Evolutionary conservation across 306 rosid species (phyloP), one percentile per base, ranked within the genome.

Genomic region (Rosa lucieae): DNA sequence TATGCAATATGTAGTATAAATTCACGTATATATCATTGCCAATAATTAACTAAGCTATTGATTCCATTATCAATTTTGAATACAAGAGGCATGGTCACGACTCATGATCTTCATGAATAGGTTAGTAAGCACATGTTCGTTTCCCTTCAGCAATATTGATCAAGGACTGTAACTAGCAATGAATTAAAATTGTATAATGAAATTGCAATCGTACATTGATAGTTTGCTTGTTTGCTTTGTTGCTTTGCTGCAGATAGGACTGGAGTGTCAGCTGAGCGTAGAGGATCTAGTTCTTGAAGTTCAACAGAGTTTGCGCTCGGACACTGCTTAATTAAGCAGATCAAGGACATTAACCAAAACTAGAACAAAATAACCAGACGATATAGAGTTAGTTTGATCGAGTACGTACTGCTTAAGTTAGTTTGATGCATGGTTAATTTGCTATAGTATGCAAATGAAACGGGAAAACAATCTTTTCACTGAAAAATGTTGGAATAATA

Each of bases 271-370:
- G 74, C 82, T 93, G 79, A 95, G 99, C 74, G 77, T 95, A 88
- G 97, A 95, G 86, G 99, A 95, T 79, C 82, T 95, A 29, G 98
- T 92, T 4, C 65, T 84, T 81, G 91, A 95, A 90, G 97, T 95
- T 55, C 99, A 93, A 78, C 88, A 86, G 82, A 90, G 91, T 82
- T 88, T 95, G 84, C 81, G 88, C 70, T 78, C 92, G 29, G 87
- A 86, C 37, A 81, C 80, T n/a, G 80, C 65, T 63, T 67, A 29
- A 62, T 18, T 29, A 12, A 32, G 70, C 46, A 66, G 44, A 35
- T 66, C 47, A 12, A 66, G 21, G 44, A 66, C 23, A 37, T 2
- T 20, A 37, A 66, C 23, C 44, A 5, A 32, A 65, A 14, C 21
- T 29, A 12, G 37, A 14, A 4, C 18, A 62, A 32, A 65, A 65